Evolutionary conservation across 2,329 filamentous ascomycete genomes (phyloP).

Genomic region (Claviceps purpurea): DNA sequence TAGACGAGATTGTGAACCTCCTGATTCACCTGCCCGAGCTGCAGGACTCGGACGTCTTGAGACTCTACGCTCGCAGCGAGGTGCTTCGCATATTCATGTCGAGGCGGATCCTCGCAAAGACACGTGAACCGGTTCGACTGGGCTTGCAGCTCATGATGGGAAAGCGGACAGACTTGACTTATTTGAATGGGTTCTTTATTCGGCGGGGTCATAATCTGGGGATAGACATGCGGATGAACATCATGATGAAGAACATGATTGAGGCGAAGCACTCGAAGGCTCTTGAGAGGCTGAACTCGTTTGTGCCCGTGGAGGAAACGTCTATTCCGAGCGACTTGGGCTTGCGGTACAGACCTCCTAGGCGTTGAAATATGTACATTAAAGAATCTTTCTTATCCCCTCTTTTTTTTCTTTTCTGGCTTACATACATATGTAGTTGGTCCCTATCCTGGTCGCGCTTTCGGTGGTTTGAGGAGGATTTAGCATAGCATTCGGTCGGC

Average conservation of each 20-base stretch:
- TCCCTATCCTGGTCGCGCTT: too few species aligned
- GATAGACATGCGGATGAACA: conserved; percentile 59
- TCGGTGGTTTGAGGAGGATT: background rate
- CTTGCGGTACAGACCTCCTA: conserved; percentile 11
- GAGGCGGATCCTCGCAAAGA: conserved; percentile 24
- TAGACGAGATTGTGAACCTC: conserved; percentile 62
- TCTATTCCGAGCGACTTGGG: conserved; percentile 14
- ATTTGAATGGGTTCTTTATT: conserved; percentile 80
- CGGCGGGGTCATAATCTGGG: conserved; percentile 58
- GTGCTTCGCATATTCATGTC: conserved; percentile 47
- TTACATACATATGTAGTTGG: background rate
- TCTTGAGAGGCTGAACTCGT: conserved; percentile 17
- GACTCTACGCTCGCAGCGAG: conserved; percentile 41
- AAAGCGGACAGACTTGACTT: conserved; percentile 61
- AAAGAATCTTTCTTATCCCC: background rate
- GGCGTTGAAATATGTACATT: background rate
- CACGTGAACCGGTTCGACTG: conserved; percentile 48
- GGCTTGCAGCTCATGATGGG: conserved; percentile 50
- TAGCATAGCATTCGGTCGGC: conserved; percentile 5
- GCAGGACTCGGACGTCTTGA: conserved; percentile 43
- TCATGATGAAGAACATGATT: conserved; percentile 58
- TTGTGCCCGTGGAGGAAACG: conserved; percentile 22
- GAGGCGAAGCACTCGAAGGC: conserved; percentile 46
- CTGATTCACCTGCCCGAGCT: conserved; percentile 64
- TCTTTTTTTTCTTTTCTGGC: background rate